Base-by-base conservation (phyloP, 176 grass and related monocot genomes). In the Puccinellia tenuiflora region DNA sequence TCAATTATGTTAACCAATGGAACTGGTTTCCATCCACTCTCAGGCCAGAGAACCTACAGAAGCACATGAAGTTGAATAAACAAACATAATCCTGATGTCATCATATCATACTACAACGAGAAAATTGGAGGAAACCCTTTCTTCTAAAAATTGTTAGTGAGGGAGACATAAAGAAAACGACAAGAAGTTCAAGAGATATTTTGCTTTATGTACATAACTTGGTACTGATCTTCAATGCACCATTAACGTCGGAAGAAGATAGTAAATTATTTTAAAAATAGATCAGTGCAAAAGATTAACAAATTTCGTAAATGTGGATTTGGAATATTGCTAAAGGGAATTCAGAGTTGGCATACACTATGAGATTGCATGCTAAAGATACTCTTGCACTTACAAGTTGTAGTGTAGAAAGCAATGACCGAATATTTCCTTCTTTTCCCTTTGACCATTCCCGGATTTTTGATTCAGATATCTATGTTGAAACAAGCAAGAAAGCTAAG, bases 371-470 rank as follows among this genome's bases (percentile, higher is more conserved):
- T 85, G 81, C 22, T 81, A 43, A 78, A 76, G 72, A 76, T 82
- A 72, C 31, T 68, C 79, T 84, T 64, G 81, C 81, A 87, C 92
- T 98, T 87, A 98, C 96, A 90, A 85, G 87, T 85, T 98, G 96
- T 24, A 98, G 69, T 75, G 96, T 96, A 20, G 96, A 98, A 63
- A 98, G 85, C 88, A 98, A 90, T 66, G 96, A 95, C 74, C 96
- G 91, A 68, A 98, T 98, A 83, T 98, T 98, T 87, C 90, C 92
- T 92, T 95, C 91, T 93, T 95, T 98, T 68, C 96, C 96, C 65
- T 86, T 92, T 61, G 96, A 98, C 96, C 96, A 96, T 52, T 93
- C 91, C 17, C 68, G 63, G 68, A 98, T 90, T 92, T 98, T 96
- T 39, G 83, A 63, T 81, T 96, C 89, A 21, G 91, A 88, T 48